These are phyloP conservation scores for Botrytis aclada DNA, from an alignment of 2,329 filamentous ascomycete genomes.

Conservation along the genomic window DNA sequence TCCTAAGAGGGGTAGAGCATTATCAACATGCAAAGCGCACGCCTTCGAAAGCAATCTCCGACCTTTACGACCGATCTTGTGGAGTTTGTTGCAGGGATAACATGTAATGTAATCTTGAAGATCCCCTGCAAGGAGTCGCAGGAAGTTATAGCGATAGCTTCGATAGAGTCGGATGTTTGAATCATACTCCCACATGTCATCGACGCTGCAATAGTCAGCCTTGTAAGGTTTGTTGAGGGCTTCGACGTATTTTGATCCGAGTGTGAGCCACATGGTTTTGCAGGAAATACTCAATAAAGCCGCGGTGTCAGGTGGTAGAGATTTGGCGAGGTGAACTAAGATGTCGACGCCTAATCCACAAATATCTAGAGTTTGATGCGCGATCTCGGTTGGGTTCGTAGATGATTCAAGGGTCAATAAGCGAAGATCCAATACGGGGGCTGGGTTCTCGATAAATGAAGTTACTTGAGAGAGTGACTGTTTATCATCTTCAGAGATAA, in stretches of 20 bases:
- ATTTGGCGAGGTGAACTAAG: slow-evolving; percentile 19
- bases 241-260: slow-evolving; percentile 18
- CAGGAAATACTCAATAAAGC: slow-evolving; percentile 24
- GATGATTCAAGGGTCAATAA: not conserved
- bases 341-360: slow-evolving; percentile 18
- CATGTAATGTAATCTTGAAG: not conserved
- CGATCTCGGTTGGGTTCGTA: not conserved
- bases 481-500: not conserved
- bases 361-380: slow-evolving; percentile 5
- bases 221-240: not conserved
- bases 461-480: not conserved
- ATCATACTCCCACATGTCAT: not conserved
- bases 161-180: not conserved
- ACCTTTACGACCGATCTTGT: not conserved
- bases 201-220: not conserved
- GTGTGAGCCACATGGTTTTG: slow-evolving; percentile 13
- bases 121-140: not conserved
- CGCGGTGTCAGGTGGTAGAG: slow-evolving; percentile 21
- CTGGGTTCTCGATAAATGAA: not conserved
- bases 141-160: not conserved
- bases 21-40: not conserved
- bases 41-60: not conserved
- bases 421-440: too few relatives aligned
- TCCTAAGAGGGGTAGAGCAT: not conserved
- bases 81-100: not conserved